Base-by-base conservation (phyloP, 148 eudicot genomes). In the Diospyros kaki region DNA sequence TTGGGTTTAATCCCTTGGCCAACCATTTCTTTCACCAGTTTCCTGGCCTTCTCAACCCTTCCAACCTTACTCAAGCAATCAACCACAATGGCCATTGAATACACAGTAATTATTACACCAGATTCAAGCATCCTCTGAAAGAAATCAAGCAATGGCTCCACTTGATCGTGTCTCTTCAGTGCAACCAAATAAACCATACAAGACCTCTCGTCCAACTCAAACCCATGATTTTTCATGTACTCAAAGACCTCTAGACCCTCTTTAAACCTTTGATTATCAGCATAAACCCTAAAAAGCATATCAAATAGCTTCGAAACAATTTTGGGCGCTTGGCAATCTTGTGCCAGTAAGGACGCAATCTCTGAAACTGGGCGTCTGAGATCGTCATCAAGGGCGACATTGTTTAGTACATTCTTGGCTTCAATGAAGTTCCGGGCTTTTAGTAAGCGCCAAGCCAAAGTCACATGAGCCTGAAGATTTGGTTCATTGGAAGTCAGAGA, bases 131-230 rank as follows among this genome's bases (percentile, higher is more conserved):
- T 90, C 66, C 79, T 84, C 18, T 62, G 59, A 75, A 89, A 92
- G 66, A 92, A 90, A 43, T 65, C 41, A n/a, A 77, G 6, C 79
- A 87, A 45, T 4, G 48, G 18, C 58, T 90, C 96, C 66, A 84
- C 72, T 58, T 82, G 75, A 54, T 69, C 62, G 78, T 78, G 52
- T 64, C 77, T 87, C 84, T 88, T 92, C 38, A 89, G 50, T 15
- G 89, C 87, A 79, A 90, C 83, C 80, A 94, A 85, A 58, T 79
- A 90, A 81, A 89, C 89, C 92, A 89, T 92, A 82, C 96, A 92
- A 80, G 93, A 89, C 66, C 88, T 88, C 72, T 92, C 97, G 64
- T 89, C 93, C 71, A 90, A 79, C 77, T 68, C 76, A 75, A 85
- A 75, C 82, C 87, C 88, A 55, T 79, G 84, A 14, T 66, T 81